phyloP scores from a whole-genome alignment of 768 basidiomycete species.

The Podaxis sp. region DNA sequence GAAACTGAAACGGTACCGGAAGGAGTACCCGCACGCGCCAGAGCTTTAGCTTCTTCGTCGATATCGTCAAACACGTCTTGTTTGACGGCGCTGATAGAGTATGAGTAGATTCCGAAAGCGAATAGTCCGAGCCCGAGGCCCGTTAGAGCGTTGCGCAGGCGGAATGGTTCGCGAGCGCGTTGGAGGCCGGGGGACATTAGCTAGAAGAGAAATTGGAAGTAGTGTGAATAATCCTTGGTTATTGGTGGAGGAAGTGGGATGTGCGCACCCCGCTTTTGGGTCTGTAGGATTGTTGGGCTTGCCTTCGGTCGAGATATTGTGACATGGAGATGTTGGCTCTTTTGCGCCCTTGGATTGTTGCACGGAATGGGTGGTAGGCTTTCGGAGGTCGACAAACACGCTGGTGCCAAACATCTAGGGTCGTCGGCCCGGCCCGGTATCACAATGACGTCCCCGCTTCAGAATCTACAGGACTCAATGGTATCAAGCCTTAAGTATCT shows the following conservation, averaged over 20 bases:
- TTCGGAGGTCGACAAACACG: not conserved
- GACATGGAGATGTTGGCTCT: constrained; percentile 20
- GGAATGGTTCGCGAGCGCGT: constrained; percentile 64
- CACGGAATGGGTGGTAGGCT: not conserved
- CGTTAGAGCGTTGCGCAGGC: constrained; percentile 46
- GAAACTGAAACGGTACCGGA: constrained; percentile 12
- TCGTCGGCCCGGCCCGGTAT: too few species aligned
- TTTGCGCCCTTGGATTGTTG: not conserved
- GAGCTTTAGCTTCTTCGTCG: constrained; percentile 70
- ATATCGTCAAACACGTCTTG: constrained; percentile 91
- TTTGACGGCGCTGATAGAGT: constrained; percentile 91
- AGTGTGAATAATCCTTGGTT: not conserved
- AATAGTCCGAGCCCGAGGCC: constrained; percentile 73
- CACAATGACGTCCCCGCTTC: too few species aligned
- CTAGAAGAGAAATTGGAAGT: constrained; percentile 32
- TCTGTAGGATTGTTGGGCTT: constrained; percentile 47
- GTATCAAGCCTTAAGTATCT: too few species aligned
- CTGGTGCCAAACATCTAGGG: not conserved
- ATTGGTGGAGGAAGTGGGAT: not conserved
- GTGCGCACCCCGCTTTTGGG: constrained; percentile 47
- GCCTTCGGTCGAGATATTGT: constrained; percentile 43
- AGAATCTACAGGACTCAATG: too few species aligned
- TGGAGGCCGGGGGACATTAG: constrained; percentile 84
- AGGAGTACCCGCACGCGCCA: constrained; percentile 23
- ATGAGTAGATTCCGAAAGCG: constrained; percentile 81